phyloP scores from a whole-genome alignment of 257 asterid species.

The Primulina eburnea region DNA sequence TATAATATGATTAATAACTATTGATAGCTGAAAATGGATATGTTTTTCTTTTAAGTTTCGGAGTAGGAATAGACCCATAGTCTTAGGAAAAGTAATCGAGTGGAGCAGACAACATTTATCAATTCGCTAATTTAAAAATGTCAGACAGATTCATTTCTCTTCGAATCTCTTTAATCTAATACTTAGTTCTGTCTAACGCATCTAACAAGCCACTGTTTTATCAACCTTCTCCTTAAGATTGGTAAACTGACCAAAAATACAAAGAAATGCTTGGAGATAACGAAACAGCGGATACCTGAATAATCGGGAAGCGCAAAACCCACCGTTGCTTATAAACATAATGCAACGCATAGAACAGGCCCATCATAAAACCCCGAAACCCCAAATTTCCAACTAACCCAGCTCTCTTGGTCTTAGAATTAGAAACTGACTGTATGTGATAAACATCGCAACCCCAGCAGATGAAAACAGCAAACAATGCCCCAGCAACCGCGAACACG shows the following conservation, averaged over 20 bases:
- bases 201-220: too few species aligned
- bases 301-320: conserved; percentile 78
- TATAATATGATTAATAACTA: neutral
- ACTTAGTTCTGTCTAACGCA: too few species aligned
- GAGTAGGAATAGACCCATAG: neutral
- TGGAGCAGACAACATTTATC: neutral
- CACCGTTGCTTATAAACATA: conserved; percentile 66
- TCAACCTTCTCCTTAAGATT: too few species aligned
- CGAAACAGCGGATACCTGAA: conserved; percentile 55
- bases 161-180: too few species aligned
- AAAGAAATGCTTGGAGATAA: neutral
- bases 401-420: conserved; percentile 26
- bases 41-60: neutral
- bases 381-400: conserved; percentile 47
- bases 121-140: neutral
- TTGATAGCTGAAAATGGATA: neutral
- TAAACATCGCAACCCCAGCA: conserved; percentile 60
- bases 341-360: conserved; percentile 60
- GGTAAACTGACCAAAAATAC: neutral
- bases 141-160: too few species aligned
- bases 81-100: neutral
- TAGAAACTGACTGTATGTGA: conserved; percentile 24
- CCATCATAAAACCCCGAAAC: conserved; percentile 66
- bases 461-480: conserved; percentile 40
- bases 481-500: conserved; percentile 48